A percentile compares a stretch with the other conserved stretches of the same genome.
Conservation (phyloP, 148 eudicot species). For the Chenopodium formosanum region DNA sequence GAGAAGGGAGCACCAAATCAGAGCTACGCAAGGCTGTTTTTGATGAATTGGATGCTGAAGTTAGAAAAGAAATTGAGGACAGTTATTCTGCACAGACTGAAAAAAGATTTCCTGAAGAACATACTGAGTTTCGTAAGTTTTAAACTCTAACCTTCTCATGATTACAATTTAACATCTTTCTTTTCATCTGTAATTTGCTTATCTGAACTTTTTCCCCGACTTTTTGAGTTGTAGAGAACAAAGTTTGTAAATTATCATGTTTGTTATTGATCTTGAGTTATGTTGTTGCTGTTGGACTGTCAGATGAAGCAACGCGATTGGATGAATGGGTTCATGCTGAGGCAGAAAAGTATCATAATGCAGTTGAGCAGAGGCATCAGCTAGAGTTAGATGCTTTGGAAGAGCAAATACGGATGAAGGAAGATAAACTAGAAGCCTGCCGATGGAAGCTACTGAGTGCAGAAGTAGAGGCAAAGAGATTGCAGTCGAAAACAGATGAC, state of each 20-base stretch:
- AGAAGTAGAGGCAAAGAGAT: constrained; percentile 65
- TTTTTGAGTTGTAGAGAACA: neutral
- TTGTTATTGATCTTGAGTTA: neutral
- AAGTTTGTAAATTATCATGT: neutral
- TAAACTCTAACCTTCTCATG: too few species aligned
- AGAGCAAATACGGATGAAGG: constrained; percentile 66
- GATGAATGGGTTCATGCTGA: constrained; percentile 61
- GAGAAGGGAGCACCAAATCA: constrained; percentile 27
- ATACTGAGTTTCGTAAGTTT: constrained; percentile 45
- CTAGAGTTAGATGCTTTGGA: constrained; percentile 69
- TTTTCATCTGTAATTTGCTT: neutral
- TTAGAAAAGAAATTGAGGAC: constrained; percentile 30
- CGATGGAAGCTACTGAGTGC: constrained; percentile 61
- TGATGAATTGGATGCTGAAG: constrained; percentile 38
- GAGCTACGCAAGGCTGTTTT: constrained; percentile 13
- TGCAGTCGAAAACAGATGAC: constrained; percentile 59
- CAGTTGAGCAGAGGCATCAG: constrained; percentile 62
- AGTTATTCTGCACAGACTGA: constrained; percentile 30
- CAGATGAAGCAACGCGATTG: constrained; percentile 48
- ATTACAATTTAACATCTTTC: neutral
- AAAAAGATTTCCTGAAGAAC: constrained; percentile 33
- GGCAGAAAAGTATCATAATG: constrained; percentile 50
- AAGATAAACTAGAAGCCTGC: constrained; percentile 73
- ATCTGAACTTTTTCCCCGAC: neutral
- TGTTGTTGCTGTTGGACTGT: constrained; percentile 23